A percentile compares a stretch with the other conserved stretches of the same genome.
These are phyloP conservation scores for Tribonema minus DNA, from an alignment of 108 stramenopile species.

Conservation along the genomic window DNA sequence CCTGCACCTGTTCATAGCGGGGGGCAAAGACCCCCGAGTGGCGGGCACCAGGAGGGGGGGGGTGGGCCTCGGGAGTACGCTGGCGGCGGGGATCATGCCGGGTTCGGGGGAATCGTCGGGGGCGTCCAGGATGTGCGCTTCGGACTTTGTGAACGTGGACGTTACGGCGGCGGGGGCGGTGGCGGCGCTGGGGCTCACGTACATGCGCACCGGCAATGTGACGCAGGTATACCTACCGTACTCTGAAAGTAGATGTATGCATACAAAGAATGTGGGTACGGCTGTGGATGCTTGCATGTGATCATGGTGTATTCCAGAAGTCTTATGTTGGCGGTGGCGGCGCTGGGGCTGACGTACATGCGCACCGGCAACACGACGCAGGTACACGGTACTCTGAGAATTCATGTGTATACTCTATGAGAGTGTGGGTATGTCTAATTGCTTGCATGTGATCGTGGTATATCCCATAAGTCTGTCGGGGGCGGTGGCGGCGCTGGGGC, in stretches of 20 bases:
- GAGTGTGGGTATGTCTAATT: too few species aligned
- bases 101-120: too few species aligned
- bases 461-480: too few species aligned
- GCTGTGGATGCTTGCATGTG: too few species aligned
- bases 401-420: too few species aligned
- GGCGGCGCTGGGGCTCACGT: conserved; percentile 84
- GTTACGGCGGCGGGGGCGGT: conserved; percentile 92
- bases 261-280: too few species aligned
- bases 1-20: conserved; percentile 74
- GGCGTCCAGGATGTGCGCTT: conserved; percentile 31
- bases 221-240: conserved; percentile 5
- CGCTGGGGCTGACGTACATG: conserved; percentile 84
- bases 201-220: conserved; percentile 69
- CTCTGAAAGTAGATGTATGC: too few species aligned
- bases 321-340: conserved; percentile 86
- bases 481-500: conserved; percentile 81
- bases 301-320: too few species aligned
- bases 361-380: conserved; percentile 64
- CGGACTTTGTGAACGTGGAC: conserved; percentile 79
- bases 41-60: conserved; percentile 18
- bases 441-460: too few species aligned
- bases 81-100: too few species aligned
- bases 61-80: too few species aligned
- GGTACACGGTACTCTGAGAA: too few species aligned
- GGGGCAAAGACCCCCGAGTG: conserved; percentile 60